Conservation (phyloP, 345 rosid species). For the Eucalyptus regnans region DNA sequence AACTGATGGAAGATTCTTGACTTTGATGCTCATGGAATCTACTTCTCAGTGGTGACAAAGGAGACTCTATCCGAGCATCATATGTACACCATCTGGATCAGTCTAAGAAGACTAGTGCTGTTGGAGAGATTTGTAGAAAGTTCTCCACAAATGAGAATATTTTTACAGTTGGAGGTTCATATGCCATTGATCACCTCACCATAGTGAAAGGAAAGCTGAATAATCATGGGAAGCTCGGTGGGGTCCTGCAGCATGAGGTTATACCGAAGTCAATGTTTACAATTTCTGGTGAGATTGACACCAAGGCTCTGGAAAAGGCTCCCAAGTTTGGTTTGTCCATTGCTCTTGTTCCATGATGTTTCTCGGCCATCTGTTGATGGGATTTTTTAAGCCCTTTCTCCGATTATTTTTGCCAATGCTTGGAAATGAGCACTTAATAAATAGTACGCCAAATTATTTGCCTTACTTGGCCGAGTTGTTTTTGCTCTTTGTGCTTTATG, state of each 20-base stretch:
- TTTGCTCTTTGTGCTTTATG: background rate
- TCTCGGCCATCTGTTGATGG: background rate
- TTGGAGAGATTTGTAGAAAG: constrained; percentile 67
- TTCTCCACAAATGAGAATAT: constrained; percentile 88
- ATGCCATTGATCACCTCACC: constrained; percentile 65
- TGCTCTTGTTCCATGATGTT: constrained; percentile 60
- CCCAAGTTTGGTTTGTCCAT: constrained; percentile 80
- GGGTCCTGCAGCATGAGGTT: constrained; percentile 80
- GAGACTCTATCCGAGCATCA: constrained; percentile 68
- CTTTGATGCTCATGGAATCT: background rate
- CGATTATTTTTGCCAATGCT: background rate
- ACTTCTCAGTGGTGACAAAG: constrained; percentile 71
- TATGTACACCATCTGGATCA: constrained; percentile 65
- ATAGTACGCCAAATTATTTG: background rate
- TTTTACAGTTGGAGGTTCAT: constrained; percentile 68
- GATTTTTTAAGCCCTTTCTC: background rate
- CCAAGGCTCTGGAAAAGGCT: constrained; percentile 65
- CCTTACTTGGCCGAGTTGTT: background rate
- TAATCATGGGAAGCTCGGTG: constrained; percentile 74
- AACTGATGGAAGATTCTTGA: background rate
- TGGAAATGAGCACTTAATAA: constrained; percentile 9
- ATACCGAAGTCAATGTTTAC: constrained; percentile 65
- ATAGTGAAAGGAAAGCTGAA: constrained; percentile 76
- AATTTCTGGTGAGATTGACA: constrained; percentile 76
- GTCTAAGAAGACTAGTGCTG: constrained; percentile 51